Evolutionary conservation across 2,329 filamentous ascomycete genomes (phyloP), one percentile per base, ranked within the genome.

Genomic region (Purpureocillium lavendulum): DNA sequence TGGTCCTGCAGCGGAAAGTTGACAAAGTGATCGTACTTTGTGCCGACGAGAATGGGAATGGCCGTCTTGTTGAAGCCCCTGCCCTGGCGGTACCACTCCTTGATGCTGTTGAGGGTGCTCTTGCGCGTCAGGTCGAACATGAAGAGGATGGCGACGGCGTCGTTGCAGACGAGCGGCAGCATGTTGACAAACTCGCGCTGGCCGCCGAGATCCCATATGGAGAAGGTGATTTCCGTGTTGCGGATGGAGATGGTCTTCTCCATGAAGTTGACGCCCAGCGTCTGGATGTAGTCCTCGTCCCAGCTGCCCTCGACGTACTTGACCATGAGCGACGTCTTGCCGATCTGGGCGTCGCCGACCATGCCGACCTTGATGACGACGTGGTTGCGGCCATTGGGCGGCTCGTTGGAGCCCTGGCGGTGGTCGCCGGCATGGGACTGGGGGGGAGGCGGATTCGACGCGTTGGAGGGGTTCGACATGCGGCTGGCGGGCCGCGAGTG

Each of bases 201-300:
- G 49, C 92, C 92, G 53, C 92, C 92, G 40, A 98, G 67, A 70
- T 98, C 92, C 92, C 92, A 98, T 59, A 98, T 98, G 45, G 88
- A 95, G 67, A 98, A 98, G 33, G 92, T 98, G 62, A 98, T 98
- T 66, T 98, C 92, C 13, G 92, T 98, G 66, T 98, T 98, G 46
- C 92, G 85, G 64, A 98, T 98, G 46, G 87, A 94, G 59, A 98
- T 98, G 29, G 92, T 98, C 75, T 98, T 98, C 64, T 98, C 92
- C 92, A 98, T 98, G 66, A 98, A 98, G 65, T 98, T 98, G 65
- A 98, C 92, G 50, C 92, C 92, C 33, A 98, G 70, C 16, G 92
- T 98, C 67, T 98, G 92, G 56, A 98, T 98, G 64, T 98, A 98
- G 62, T 98, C 92, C 67, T 98, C 92, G 62, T 98, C 92, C 88